These are phyloP conservation scores for Lactarius quietus DNA, from an alignment of 768 basidiomycete species.

Conservation along the genomic window DNA sequence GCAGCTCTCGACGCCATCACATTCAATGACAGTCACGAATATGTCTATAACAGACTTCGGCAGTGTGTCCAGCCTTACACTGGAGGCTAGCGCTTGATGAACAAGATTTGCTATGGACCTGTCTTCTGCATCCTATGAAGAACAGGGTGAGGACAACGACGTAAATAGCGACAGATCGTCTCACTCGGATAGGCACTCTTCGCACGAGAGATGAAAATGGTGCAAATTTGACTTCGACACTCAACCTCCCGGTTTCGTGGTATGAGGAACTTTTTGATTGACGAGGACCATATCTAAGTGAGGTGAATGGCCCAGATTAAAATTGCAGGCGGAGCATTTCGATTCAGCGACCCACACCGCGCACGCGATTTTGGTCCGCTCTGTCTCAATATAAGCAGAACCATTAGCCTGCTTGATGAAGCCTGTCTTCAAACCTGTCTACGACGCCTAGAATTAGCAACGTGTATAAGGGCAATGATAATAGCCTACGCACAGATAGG, in stretches of 20 bases:
- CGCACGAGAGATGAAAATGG: conserved; percentile 84
- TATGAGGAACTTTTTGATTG: conserved; percentile 79
- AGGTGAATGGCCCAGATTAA: conserved; percentile 11
- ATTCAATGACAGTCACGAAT: conserved; percentile 84
- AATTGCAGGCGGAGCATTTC: conserved; percentile 31
- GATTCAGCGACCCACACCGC: conserved; percentile 60
- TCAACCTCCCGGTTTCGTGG: conserved; percentile 83
- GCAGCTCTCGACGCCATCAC: conserved; percentile 87
- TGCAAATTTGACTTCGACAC: conserved; percentile 95
- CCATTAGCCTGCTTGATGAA: conserved; percentile 93
- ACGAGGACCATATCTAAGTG: conserved; percentile 72
- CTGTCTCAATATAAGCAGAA: conserved; percentile 94
- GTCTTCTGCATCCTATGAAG: conserved; percentile 86
- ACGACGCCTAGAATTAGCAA: conserved; percentile 14
- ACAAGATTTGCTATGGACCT: conserved; percentile 78
- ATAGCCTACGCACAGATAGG: conserved; percentile 69
- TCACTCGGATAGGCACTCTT: conserved; percentile 81
- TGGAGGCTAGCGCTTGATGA: conserved; percentile 78
- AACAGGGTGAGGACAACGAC: conserved; percentile 6
- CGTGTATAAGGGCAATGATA: background rate
- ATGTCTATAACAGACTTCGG: conserved; percentile 95
- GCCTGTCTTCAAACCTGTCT: conserved; percentile 80
- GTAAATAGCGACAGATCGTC: conserved; percentile 29
- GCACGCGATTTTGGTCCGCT: conserved; percentile 89
- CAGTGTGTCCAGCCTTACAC: conserved; percentile 83